Evolutionary conservation across 805 yeast genomes (phyloP).

Genomic region (Saccharomyces paradoxus): DNA sequence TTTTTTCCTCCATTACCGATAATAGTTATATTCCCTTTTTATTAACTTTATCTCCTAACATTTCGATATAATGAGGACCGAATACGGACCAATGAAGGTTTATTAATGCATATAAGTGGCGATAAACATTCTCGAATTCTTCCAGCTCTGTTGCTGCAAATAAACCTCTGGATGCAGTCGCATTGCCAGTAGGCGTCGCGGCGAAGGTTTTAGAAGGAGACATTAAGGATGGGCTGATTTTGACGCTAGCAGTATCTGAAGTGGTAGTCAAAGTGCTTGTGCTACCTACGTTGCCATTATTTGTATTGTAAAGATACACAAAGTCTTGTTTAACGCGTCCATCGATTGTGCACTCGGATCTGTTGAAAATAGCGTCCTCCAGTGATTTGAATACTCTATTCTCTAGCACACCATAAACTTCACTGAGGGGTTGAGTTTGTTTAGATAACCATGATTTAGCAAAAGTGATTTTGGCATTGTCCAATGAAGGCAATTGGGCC

Average conservation of each 20-base stretch:
- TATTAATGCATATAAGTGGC: slow-evolving; percentile 54
- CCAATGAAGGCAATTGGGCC: slow-evolving; percentile 16
- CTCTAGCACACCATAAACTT: slow-evolving; percentile 70
- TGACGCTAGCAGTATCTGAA: slow-evolving; percentile 3
- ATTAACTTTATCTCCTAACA: slow-evolving; percentile 22
- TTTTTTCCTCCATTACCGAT: not conserved
- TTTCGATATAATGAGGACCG: slow-evolving; percentile 55
- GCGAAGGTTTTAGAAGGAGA: slow-evolving; percentile 7
- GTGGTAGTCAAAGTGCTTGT: slow-evolving; percentile 6
- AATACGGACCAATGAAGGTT: slow-evolving; percentile 81
- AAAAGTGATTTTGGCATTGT: slow-evolving; percentile 37
- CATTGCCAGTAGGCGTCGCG: slow-evolving; percentile 8
- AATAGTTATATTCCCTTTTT: not conserved
- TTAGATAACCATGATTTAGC: slow-evolving; percentile 72
- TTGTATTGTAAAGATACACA: slow-evolving; percentile 22
- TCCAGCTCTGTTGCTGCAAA: slow-evolving; percentile 30
- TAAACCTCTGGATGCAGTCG: slow-evolving; percentile 2
- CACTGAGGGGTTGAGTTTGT: slow-evolving; percentile 78
- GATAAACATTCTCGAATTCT: slow-evolving; percentile 53
- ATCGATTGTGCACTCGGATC: slow-evolving; percentile 32
- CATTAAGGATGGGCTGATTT: slow-evolving; percentile 3
- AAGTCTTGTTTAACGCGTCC: slow-evolving; percentile 31
- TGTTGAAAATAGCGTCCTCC: slow-evolving; percentile 31
- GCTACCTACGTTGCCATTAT: slow-evolving; percentile 1
- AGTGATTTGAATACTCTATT: slow-evolving; percentile 49